A percentile compares a stretch with the other conserved stretches of the same genome.
Conservation (phyloP, 202 grass and related monocot species). For the Hordeum pubiflorum region DNA sequence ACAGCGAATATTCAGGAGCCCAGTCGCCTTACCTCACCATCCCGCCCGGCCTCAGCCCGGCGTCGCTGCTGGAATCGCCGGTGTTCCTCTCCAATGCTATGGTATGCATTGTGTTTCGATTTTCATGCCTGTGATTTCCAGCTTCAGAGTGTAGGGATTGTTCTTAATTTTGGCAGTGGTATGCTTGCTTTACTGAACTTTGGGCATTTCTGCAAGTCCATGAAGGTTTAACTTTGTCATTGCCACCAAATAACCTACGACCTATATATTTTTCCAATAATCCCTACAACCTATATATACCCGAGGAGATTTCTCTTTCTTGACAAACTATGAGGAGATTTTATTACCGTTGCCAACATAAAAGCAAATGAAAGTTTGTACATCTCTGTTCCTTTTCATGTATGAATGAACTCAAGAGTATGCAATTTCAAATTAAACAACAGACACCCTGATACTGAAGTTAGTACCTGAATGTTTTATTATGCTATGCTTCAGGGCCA, state of each 20-base stretch:
- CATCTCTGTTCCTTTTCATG: not conserved
- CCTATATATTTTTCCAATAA: too few relatives aligned
- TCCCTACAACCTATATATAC: not conserved
- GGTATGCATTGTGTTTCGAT: conserved; percentile 36
- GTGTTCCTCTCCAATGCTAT: conserved; percentile 80
- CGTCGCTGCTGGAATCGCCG: conserved; percentile 75
- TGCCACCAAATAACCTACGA: not conserved
- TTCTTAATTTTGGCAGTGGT: not conserved
- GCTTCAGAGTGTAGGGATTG: not conserved
- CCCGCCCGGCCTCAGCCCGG: conserved; percentile 81
- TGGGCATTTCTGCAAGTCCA: not conserved
- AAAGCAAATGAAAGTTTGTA: not conserved
- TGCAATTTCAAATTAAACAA: not conserved
- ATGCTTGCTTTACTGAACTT: conserved; percentile 32
- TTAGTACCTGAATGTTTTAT: not conserved
- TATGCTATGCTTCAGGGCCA: conserved; percentile 42
- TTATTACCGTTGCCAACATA: not conserved
- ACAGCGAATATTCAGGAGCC: conserved; percentile 24
- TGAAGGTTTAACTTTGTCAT: conserved; percentile 23
- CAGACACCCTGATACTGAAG: not conserved
- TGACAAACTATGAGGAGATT: not conserved
- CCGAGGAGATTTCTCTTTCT: too few relatives aligned
- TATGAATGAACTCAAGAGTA: not conserved
- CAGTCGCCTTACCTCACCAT: conserved; percentile 71
- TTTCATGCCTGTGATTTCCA: not conserved